A percentile compares a stretch with the other conserved stretches of the same genome.
These are phyloP conservation scores for Capsicum chinense DNA, from an alignment of 257 asterid species.

Conservation along the genomic window DNA sequence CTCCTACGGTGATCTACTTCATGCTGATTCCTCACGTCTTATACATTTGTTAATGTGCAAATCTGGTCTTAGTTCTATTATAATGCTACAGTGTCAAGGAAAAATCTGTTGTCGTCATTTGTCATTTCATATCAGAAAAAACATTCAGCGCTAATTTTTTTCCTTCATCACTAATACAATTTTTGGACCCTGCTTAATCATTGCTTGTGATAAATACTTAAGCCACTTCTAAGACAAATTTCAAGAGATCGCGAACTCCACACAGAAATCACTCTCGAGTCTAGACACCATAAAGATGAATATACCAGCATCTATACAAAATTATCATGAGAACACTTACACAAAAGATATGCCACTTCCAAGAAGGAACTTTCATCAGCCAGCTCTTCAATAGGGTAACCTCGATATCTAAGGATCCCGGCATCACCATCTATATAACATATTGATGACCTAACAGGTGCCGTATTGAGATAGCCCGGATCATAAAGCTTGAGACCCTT, in stretches of 20 bases:
- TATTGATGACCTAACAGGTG: slow-evolving; percentile 92
- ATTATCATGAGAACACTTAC: slow-evolving; percentile 49
- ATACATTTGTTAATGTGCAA: background rate
- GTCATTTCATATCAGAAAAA: background rate
- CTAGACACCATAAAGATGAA: background rate
- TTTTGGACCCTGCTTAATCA: background rate
- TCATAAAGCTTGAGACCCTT: slow-evolving; percentile 98
- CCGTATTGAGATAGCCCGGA: slow-evolving; percentile 97
- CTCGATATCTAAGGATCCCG: slow-evolving; percentile 94
- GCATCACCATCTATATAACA: slow-evolving; percentile 97
- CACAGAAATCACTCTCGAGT: background rate
- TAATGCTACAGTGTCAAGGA: background rate
- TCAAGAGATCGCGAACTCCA: background rate
- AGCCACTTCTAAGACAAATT: background rate
- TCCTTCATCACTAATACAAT: background rate
- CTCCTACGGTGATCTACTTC: background rate
- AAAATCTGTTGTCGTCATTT: background rate
- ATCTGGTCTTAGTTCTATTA: slow-evolving; percentile 16
- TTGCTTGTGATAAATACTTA: background rate
- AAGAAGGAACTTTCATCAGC: slow-evolving; percentile 89
- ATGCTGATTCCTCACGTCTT: background rate
- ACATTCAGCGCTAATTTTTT: background rate
- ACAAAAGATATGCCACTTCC: slow-evolving; percentile 95
- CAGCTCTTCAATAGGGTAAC: slow-evolving; percentile 94
- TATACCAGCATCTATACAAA: slow-evolving; percentile 3